Base-by-base conservation (phyloP, 176 grass and related monocot species). In the Zea luxurians region DNA sequence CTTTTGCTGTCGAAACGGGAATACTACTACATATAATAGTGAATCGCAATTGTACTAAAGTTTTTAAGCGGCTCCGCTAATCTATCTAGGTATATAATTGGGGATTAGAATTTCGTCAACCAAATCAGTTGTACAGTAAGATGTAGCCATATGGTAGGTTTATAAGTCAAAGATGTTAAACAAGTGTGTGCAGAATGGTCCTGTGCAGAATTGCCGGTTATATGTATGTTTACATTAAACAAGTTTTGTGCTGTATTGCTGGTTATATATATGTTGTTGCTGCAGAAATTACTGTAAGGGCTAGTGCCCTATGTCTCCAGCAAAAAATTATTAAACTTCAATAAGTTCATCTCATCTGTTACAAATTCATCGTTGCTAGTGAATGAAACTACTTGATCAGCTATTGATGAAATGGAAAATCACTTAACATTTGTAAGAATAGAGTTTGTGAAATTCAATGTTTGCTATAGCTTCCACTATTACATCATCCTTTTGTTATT, bases 311-410 rank as follows among this genome's bases (percentile, higher is more conserved):
- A 27, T 27, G 27, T 27, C 27, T 27, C 27, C 27, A 27, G 27
- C 27, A 27, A 27, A 27, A 27, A 27, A 27, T 66, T 66, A 37
- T 8, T 15, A 57, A 45, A 15, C 1, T 2, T 36, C 27, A 27
- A 27, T 27, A 27, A 27, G 27, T 36, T 46, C 8, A 36, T 66
- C 40, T 67, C 36, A 5, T 53, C 6, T 74, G 49, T 66, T 36
- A 63, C 71, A 34, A 73, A 73, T 49, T 36, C 34, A 75, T 18
- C 35, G 37, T 84, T 63, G 18, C 36, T 74, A 4, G 53, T 38
- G 11, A 73, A 38, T 66, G 16, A 37, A 79, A 69, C 44, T 61
- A 62, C 9, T 77, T 71, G 4, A 9, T 9, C 4, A 82, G 16
- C 64, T 65, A n/a, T 55, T 77, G 78, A 27, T 27, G 27, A 27